Evolutionary conservation across 495 filamentous ascomycete genomes (phyloP).

Genomic region (Tuber microsphaerosporum): DNA sequence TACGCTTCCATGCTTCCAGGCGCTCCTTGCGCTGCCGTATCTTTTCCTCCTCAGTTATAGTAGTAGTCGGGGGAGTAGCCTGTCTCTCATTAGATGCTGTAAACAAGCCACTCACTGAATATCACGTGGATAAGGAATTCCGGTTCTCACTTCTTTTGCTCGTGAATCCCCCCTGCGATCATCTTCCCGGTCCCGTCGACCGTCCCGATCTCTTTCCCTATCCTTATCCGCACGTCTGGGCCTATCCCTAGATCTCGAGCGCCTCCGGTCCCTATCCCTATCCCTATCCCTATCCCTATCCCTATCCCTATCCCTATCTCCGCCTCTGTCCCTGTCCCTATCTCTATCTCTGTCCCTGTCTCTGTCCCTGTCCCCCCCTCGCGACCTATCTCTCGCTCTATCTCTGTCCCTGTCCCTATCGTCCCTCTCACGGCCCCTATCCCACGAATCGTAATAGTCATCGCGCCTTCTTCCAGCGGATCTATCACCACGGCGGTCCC

Average conservation of each 20-base stretch:
- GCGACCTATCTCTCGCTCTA: slow-evolving; percentile 49
- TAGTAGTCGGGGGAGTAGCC: slow-evolving; percentile 50
- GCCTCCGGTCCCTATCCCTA: slow-evolving; percentile 53
- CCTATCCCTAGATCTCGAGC: slow-evolving; percentile 37
- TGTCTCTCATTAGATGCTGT: slow-evolving; percentile 51
- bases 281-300: slow-evolving; percentile 59
- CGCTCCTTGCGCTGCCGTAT: slow-evolving; percentile 77
- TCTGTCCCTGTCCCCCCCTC: slow-evolving; percentile 52
- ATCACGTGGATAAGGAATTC: slow-evolving; percentile 44
- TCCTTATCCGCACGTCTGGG: slow-evolving; percentile 48
- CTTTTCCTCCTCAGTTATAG: slow-evolving; percentile 70
- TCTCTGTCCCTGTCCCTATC: slow-evolving; percentile 52
- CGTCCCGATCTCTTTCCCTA: slow-evolving; percentile 35
- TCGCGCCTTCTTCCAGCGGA: slow-evolving; percentile 52
- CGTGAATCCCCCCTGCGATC: slow-evolving; percentile 59
- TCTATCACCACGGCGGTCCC: slow-evolving; percentile 44
- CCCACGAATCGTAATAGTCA: slow-evolving; percentile 54
- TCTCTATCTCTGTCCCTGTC: slow-evolving; percentile 55
- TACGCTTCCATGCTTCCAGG: slow-evolving; percentile 85
- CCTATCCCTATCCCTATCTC: slow-evolving; percentile 54
- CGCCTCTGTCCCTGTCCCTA: slow-evolving; percentile 52
- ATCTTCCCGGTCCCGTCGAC: slow-evolving; percentile 65
- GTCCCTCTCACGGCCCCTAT: slow-evolving; percentile 57
- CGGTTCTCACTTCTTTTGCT: slow-evolving; percentile 55
- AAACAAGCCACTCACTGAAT: slow-evolving; percentile 36